Base-by-base conservation (phyloP, 2,329 filamentous ascomycete genomes). In the Epichloe sp. region DNA sequence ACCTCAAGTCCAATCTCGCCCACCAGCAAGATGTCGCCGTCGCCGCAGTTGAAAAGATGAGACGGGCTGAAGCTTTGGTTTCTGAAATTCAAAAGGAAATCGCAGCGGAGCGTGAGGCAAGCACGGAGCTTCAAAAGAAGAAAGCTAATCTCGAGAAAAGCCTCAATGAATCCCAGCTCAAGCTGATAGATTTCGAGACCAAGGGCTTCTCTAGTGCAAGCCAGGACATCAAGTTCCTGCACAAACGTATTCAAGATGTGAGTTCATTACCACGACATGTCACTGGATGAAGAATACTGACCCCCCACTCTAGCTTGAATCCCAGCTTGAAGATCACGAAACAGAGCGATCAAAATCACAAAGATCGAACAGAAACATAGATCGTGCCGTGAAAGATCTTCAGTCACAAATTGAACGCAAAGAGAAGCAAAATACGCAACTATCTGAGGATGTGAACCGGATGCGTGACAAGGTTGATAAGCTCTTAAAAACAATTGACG, bases 11-110 rank as follows among this genome's bases (percentile, higher is more conserved):
- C 10, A 83, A 77, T 57, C 78, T 97, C 36, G 91, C 91, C 4
- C 89, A 95, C 62, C 88, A 96, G 62, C 88, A 97, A 68, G 91
- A 98, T 63, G 83, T 97, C 53, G 87, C 89, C 11, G 80, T 85
- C 1, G 91, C 93, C 3, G 91, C 91, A 0, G 85, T 97, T 41
- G 91, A 93, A 61, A 97, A 97, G 75, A 98, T 98, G 93, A 82
- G 91, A 51, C 83, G 91, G 23, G 88, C 93, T 2, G 91, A 98
- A 63, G 86, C 88, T 4, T 72, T 97, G 35, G 84, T 83, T 1
- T 80, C 84, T 8, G 93, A 98, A 68, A 83, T 95, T 56, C 91
- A 97, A 63, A 95, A 93, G 66, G 93, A 98, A 61, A 88, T 96
- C 55, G 81, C 83, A 17, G 80, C 79, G 7, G 91, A 96, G 70